phyloP scores from a whole-genome alignment of 306 rosid genomes.

The Geum urbanum region DNA sequence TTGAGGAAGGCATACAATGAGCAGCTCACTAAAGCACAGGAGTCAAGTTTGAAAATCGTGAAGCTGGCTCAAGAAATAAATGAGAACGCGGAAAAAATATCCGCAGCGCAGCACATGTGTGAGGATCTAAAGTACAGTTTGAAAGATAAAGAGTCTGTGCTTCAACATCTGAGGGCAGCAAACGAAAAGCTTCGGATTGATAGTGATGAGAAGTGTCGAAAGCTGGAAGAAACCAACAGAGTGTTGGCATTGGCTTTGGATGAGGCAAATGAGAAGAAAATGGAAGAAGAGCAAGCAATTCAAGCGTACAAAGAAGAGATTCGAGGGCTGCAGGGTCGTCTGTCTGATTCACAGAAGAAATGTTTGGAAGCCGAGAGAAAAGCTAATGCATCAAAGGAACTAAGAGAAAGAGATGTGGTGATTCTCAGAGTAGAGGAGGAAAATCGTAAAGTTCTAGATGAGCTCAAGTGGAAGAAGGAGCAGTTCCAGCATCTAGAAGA shows the following conservation, averaged over 20 bases:
- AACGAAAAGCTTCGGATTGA: constrained; percentile 50
- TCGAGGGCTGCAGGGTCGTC: constrained; percentile 44
- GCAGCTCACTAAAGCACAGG: constrained; percentile 38
- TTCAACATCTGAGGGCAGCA: constrained; percentile 53
- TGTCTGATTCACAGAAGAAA: constrained; percentile 47
- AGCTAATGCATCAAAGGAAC: constrained; percentile 37
- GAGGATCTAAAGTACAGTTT: constrained; percentile 42
- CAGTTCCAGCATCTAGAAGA: constrained; percentile 72
- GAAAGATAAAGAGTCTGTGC: constrained; percentile 41
- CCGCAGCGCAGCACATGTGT: constrained; percentile 19
- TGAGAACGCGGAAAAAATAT: constrained; percentile 41
- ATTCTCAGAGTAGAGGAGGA: constrained; percentile 46
- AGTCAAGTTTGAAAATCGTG: constrained; percentile 52
- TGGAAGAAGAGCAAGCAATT: constrained; percentile 45
- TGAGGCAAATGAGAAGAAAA: constrained; percentile 51
- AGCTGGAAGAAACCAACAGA: constrained; percentile 45
- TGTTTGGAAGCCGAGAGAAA: constrained; percentile 36
- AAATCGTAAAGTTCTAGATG: constrained; percentile 50
- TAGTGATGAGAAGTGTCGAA: constrained; percentile 38
- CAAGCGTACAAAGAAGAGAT: constrained; percentile 44
- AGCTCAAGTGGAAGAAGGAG: constrained; percentile 79
- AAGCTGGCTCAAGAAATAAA: constrained; percentile 48
- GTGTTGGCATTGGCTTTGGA: constrained; percentile 49
- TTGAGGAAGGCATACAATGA: constrained; percentile 54
- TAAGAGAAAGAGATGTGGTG: constrained; percentile 45